Conservation (phyloP, 352 stramenopile species). For the Phytophthora sp. region DNA sequence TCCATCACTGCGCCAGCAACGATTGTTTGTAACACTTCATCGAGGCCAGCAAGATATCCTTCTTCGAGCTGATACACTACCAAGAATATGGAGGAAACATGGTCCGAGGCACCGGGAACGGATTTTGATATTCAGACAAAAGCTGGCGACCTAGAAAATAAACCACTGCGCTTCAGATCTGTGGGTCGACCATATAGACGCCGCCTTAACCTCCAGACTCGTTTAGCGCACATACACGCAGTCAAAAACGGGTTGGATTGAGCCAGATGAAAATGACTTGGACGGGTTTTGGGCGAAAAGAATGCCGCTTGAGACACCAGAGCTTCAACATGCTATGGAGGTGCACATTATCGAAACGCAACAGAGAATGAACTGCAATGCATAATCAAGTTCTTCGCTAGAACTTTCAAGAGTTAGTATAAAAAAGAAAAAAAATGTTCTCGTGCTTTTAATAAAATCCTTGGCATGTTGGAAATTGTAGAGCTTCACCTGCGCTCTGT, state of each 20-base stretch:
- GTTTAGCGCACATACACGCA: constrained; percentile 10
- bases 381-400: no score
- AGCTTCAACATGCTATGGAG: no score
- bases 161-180: background rate
- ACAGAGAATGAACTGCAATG: no score
- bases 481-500: no score
- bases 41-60: constrained; percentile 2
- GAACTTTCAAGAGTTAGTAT: no score
- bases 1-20: constrained; percentile 4
- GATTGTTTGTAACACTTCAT: constrained; percentile 15
- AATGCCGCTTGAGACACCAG: no score
- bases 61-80: background rate
- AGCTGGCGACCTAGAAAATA: background rate
- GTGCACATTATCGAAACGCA: no score
- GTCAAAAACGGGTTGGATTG: constrained; percentile 18
- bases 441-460: no score
- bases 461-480: no score
- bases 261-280: constrained; percentile 21
- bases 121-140: background rate
- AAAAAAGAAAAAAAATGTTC: no score
- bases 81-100: background rate
- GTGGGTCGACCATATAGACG: background rate
- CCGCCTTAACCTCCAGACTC: constrained; percentile 13
- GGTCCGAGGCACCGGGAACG: background rate
- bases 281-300: constrained; percentile 22